A percentile compares a stretch with the other conserved stretches of the same genome.
Conservation (phyloP, 331 rosid species). For the Rosa hybrid region DNA sequence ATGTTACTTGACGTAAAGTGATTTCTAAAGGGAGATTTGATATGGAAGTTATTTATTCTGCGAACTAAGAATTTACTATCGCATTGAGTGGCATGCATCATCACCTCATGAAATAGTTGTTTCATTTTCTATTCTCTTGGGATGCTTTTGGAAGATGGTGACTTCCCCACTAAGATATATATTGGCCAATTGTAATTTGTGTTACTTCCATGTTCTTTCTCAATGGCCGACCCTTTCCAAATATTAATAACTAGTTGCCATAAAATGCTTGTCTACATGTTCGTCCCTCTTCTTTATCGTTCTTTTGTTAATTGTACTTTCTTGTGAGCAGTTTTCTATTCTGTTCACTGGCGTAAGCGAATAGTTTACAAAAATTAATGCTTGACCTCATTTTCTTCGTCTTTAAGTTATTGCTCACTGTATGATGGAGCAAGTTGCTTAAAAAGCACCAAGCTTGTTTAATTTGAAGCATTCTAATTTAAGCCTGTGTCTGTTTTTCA, state of each 20-base stretch:
- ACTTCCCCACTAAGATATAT: neutral
- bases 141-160: conserved; percentile 8
- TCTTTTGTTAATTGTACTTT: neutral
- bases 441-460: neutral
- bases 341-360: neutral
- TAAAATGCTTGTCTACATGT: neutral
- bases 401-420: neutral
- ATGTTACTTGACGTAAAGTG: neutral
- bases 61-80: neutral
- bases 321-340: neutral
- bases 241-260: neutral
- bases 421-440: neutral
- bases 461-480: neutral
- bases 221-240: neutral
- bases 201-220: neutral
- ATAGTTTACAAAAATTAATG: neutral
- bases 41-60: neutral
- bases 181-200: neutral
- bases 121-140: neutral
- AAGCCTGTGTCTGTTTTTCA: neutral
- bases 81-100: neutral
- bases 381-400: neutral
- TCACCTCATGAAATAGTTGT: neutral
- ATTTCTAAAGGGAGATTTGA: neutral
- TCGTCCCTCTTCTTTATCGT: neutral